Evolutionary conservation across 305 asterid species (phyloP).

Genomic region (Fraxinus xanthoxyloides): DNA sequence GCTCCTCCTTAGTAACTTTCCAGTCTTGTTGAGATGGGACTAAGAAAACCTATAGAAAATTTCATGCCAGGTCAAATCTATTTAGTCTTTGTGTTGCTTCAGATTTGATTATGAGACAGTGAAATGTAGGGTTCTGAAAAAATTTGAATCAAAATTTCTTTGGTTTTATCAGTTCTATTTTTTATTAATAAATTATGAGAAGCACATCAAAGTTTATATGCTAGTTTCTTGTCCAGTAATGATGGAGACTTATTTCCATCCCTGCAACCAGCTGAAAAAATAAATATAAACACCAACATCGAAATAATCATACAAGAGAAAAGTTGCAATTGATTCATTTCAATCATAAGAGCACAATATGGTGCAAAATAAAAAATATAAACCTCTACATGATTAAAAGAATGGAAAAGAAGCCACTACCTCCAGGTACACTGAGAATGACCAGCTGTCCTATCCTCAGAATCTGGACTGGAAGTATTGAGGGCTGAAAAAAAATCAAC

Average conservation of each 20-base stretch:
- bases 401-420: slow-evolving; percentile 34
- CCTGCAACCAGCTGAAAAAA: background rate
- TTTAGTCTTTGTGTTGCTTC: background rate
- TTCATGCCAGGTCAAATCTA: background rate
- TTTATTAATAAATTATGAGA: background rate
- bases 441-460: slow-evolving; percentile 90
- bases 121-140: slow-evolving; percentile 7
- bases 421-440: slow-evolving; percentile 96
- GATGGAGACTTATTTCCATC: background rate
- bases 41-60: background rate
- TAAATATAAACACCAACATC: background rate
- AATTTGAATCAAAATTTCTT: background rate
- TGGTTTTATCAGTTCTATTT: background rate
- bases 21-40: background rate
- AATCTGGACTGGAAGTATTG: slow-evolving; percentile 91
- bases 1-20: background rate
- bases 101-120: background rate
- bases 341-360: background rate
- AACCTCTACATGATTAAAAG: slow-evolving; percentile 12
- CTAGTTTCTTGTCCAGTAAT: background rate
- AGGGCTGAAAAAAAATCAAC: slow-evolving; percentile 55
- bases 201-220: background rate
- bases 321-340: slow-evolving; percentile 1
- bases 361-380: slow-evolving; percentile 3
- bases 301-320: background rate